Evolutionary conservation across 305 asterid species (phyloP), one percentile per base, ranked within the genome.

Genomic region (Fraxinus velutina): DNA sequence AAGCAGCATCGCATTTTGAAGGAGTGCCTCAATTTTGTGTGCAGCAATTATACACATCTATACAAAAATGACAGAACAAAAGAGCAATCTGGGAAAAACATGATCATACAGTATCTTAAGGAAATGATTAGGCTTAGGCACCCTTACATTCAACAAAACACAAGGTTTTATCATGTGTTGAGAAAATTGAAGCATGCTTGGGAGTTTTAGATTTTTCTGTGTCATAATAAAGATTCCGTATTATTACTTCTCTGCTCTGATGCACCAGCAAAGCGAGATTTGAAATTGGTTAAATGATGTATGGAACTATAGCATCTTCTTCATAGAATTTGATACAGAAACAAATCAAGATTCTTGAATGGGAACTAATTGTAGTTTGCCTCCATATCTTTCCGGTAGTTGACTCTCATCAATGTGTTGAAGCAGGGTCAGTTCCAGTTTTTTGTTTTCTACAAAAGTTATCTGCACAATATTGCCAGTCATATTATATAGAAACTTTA

Each of bases 361-460:
- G 0, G 95, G 97, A 75, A 92, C 91, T 76, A 92, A 30, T 75
- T 88, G 39, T 27, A 86, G 86, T 73, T 88, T 86, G 80, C 97
- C 97, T 60, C 97, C 97, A 13, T 89, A 87, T 9, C 79, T 71
- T 22, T 83, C 84, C 0, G 97, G 94, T 52, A 93, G 95, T 84
- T 93, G 96, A 64, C 47, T 85, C 85, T 89, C 91, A 39, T 92
- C 94, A 8, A 93, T 88, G 84, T 90, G 92, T 39, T 73, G 81
- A 4, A 90, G 89, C 83, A 93, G 85, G 44, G 96, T 87, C 13
- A 85, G 72, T 39, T 75, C 82, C 85, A 90, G 60, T 29, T 90
- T 90, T 73, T 89, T 91, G 88, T 91, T 77, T 77, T 91, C 93
- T 12, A 92, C 92, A 19, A 92, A 92, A 33, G 86, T 73, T 27